Evolutionary conservation across 768 basidiomycete genomes (phyloP).

Genomic region (Collybia nuda): DNA sequence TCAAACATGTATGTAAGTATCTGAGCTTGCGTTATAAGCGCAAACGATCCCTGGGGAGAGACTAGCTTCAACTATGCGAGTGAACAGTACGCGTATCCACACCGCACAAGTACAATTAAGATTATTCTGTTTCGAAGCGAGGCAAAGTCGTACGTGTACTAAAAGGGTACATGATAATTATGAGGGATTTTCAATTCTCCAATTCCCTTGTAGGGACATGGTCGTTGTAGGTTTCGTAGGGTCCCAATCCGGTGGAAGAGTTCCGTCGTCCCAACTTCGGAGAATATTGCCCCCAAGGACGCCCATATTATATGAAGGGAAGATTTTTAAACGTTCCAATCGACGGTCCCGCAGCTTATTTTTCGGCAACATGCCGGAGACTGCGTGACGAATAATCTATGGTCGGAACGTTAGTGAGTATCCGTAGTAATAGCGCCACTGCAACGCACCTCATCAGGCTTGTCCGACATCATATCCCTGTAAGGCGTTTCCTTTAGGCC

Average conservation of each 20-base stretch:
- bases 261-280: slow-evolving; percentile 84
- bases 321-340: slow-evolving; percentile 86
- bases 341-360: slow-evolving; percentile 92
- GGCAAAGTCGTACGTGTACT: no score
- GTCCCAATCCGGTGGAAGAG: slow-evolving; percentile 50
- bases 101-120: no score
- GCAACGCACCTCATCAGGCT: slow-evolving; percentile 84
- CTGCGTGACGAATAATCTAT: slow-evolving; percentile 93
- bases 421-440: not conserved
- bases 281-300: slow-evolving; percentile 75
- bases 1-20: no score
- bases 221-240: slow-evolving; percentile 40
- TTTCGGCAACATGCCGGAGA: slow-evolving; percentile 98
- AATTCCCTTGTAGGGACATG: slow-evolving; percentile 33
- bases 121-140: no score
- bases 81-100: no score
- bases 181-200: slow-evolving; percentile 14
- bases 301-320: slow-evolving; percentile 77
- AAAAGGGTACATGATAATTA: slow-evolving; percentile 2
- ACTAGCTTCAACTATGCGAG: no score
- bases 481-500: slow-evolving; percentile 92
- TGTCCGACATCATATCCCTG: slow-evolving; percentile 75
- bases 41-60: no score
- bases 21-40: no score
- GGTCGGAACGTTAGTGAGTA: not conserved